Base-by-base conservation (phyloP, 2,329 filamentous ascomycete species). In the Endocalyx cinctus region DNA sequence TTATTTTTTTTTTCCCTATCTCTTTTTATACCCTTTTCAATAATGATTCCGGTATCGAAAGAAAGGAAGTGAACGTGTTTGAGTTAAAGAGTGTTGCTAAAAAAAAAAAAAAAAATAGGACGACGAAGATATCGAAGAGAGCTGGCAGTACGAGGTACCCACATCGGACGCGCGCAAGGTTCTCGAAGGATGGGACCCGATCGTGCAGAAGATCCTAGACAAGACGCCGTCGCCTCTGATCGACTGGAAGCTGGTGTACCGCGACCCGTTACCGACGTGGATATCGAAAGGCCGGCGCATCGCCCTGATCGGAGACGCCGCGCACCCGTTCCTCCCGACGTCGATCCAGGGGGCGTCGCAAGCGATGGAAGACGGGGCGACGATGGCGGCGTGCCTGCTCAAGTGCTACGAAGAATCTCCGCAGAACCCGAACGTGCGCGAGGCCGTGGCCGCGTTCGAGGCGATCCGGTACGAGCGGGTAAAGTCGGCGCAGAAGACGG, bases 351-450 rank as follows among this genome's bases (percentile, higher is more conserved):
- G 69, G 7, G 69, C 64, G 0, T 65, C 63, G 12, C 65, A 69
- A 46, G 64, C 66, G 0, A 66, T 72, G 49, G 68, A 72, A 47
- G 69, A 72, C 47, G 69, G 64, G 4, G 62, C 67, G 2, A 64
- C 64, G 4, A 43, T 72, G 5, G 68, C 66, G 5, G 58, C 63
- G 1, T 70, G 62, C 22, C 58, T 71, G 32, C 39, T 33, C 1
- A 54, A 52, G n/a, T n/a, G n/a, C n/a, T n/a, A n/a, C n/a, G n/a
- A n/a, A n/a, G n/a, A n/a, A n/a, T n/a, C n/a, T n/a, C n/a, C n/a
- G n/a, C n/a, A n/a, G n/a, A n/a, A n/a, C n/a, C n/a, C n/a, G n/a
- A n/a, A n/a, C n/a, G 54, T 67, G 7, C 53, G 55, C 6, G 58
- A 60, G 35, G 64, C 63, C 4, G 55, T 70, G n/a, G 48, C 55